Evolutionary conservation across 805 yeast species (phyloP), one percentile per base, ranked within the genome.

Genomic region (Candida multigemmis): DNA sequence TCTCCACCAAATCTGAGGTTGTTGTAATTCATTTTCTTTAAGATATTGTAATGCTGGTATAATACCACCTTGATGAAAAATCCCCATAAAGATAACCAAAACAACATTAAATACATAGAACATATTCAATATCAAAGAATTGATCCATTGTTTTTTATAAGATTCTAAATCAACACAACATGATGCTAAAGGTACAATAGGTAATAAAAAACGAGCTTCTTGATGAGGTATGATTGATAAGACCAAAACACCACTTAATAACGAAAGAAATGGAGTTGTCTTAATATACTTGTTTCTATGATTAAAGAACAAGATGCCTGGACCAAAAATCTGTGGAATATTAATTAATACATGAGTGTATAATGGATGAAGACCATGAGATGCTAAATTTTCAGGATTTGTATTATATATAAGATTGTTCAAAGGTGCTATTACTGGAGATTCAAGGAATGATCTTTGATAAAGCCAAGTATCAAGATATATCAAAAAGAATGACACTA

Each of bases 31-130:
- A 3, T 40, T 33, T 12, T 46, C 27, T 11, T 41, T 49, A 3
- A 73, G 26, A 28, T 61, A 45, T 13, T 57, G 59, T 20, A 82
- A 55, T 0, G 81, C 78, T 0, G 83, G 78, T 1, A 89, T 56
- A 0, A 91, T 72, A 1, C 99, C 99, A 21, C 89, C 86, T 57
- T 91, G 98, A 43, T 91, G 98, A 15, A 74, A 61, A 0, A 74
- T 47, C 0, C 97, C 97, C 80, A 83, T 77, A 1, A 87, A 35
- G 0, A 76, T 9, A 1, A 74, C 71, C 57, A 83, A 49, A 0
- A 60, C 22, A 0, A 68, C 9, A 44, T 86, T 87, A 57, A 83
- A 91, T 0, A 56, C 33, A 12, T 77, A 51, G 87, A 94, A 83
- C 0, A 51, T 20, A 17, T 49, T 41, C 11, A 64, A 37, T 4